Base-by-base conservation (phyloP, 805 yeast genomes). In the Zygosaccharomyces lentus region DNA sequence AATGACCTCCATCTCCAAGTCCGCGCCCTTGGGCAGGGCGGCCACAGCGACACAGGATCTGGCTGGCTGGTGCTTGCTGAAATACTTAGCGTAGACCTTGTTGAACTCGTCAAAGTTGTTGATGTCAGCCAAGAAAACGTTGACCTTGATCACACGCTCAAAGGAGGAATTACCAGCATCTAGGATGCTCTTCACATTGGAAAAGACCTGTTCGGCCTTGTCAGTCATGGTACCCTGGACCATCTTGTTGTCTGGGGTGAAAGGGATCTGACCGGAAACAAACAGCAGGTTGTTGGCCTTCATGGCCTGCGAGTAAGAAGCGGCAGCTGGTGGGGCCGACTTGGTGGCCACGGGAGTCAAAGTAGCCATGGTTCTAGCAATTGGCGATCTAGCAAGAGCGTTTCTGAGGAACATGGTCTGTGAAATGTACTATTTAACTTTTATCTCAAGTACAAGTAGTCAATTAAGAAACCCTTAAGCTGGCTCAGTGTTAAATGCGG, bases 41-140 rank as follows among this genome's bases (percentile, higher is more conserved):
- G 82, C 83, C 52, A 90, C 98, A 37, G 97, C 97, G 58, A 93
- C 95, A 75, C 97, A 93, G 2, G 97, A 87, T 78, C 99, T 87
- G 32, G 98, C 98, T 36, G 99, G 98, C 67, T 84, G 84, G 72
- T 84, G 91, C 38, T 69, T 73, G 61, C 65, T 76, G 73, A 87
- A 87, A 70, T 85, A 82, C 68, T 82, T 66, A 42, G 80, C 81
- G 71, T 93, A 93, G 43, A 87, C 95, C 55, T 74, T 76, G 73
- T 93, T 93, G 74, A 93, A 86, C 53, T 79, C 84, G 51, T 78
- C 87, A 63, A 93, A 93, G 65, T 84, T 78, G 59, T 74, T 73
- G 84, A 93, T 91, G 69, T 93, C 96, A 50, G 96, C 82, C 67
- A 93, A 80, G 76, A 87, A 93, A 56, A 91, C 77, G 66, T 84